Conservation (phyloP, 257 asterid species). For the Solanum raphanifolium region DNA sequence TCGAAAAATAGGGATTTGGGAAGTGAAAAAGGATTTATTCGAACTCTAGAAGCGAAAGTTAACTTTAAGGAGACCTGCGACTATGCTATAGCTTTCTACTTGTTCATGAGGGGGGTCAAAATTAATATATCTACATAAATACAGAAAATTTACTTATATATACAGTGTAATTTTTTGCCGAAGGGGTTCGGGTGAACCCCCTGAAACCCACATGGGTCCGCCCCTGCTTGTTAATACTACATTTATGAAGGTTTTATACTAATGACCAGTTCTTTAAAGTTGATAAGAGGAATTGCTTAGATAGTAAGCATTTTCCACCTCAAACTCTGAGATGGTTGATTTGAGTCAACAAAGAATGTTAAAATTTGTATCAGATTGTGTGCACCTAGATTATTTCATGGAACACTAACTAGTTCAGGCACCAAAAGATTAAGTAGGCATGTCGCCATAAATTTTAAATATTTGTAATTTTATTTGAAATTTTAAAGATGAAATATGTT, state of each 20-base stretch:
- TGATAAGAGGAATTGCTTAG: neutral
- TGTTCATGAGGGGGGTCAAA: no score
- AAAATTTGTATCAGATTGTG: neutral
- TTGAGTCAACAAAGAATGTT: neutral
- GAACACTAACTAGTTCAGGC: neutral
- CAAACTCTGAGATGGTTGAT: neutral
- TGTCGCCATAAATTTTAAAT: neutral
- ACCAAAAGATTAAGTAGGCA: neutral
- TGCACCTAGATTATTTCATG: neutral
- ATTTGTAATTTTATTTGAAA: neutral
- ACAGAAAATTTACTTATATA: no score
- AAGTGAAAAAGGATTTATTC: no score
- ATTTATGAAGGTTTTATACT: neutral
- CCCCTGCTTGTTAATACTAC: neutral
- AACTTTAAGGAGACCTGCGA: no score
- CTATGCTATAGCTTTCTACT: no score
- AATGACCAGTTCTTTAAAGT: neutral
- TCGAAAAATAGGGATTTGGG: no score
- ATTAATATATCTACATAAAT: no score
- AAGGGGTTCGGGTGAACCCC: no score
- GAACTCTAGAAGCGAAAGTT: no score
- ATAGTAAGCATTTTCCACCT: neutral
- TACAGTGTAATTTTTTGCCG: no score
- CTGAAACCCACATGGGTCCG: no score
- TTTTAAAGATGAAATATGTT: neutral